Percentiles rank a stretch among this genome's conserved stretches.
phyloP scores from a whole-genome alignment of 2,329 filamentous ascomycete species.

The Ustilaginoidea virens region DNA sequence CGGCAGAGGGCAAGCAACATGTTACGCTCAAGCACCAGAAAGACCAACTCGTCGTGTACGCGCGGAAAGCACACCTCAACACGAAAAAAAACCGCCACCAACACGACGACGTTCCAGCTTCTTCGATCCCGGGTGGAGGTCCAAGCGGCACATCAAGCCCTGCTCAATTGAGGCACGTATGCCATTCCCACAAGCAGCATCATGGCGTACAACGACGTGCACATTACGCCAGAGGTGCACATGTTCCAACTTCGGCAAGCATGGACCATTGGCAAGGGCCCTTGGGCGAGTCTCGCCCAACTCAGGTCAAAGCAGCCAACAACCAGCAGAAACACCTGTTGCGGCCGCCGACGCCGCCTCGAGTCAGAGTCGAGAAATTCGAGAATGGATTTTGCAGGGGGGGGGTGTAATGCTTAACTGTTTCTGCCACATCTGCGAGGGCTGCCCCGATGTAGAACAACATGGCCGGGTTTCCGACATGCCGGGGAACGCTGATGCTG shows the following conservation, averaged over 20 bases:
- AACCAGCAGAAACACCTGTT: slow-evolving; percentile 1
- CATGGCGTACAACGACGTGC: neutral
- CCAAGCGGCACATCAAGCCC: too few species aligned
- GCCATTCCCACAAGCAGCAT: neutral
- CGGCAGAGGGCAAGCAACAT: too few species aligned
- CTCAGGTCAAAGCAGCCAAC: neutral
- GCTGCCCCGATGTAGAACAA: neutral
- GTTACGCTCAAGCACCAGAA: too few species aligned
- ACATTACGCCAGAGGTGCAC: neutral
- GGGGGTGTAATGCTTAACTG: neutral
- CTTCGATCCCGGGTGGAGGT: too few species aligned
- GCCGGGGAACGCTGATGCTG: neutral
- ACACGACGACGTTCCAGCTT: too few species aligned
- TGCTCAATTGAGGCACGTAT: neutral
- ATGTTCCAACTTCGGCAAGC: neutral
- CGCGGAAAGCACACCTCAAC: too few species aligned
- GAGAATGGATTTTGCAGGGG: neutral
- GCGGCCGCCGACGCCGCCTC: neutral
- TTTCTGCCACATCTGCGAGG: slow-evolving; percentile 1
- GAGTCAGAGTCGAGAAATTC: neutral
- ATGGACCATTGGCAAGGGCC: neutral
- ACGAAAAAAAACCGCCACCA: too few species aligned
- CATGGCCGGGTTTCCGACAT: neutral
- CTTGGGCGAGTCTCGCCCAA: neutral
- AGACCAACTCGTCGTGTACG: too few species aligned